Evolutionary conservation across 352 stramenopile species (phyloP), one percentile per base, ranked within the genome.

Genomic region (Phytophthora lateralis): DNA sequence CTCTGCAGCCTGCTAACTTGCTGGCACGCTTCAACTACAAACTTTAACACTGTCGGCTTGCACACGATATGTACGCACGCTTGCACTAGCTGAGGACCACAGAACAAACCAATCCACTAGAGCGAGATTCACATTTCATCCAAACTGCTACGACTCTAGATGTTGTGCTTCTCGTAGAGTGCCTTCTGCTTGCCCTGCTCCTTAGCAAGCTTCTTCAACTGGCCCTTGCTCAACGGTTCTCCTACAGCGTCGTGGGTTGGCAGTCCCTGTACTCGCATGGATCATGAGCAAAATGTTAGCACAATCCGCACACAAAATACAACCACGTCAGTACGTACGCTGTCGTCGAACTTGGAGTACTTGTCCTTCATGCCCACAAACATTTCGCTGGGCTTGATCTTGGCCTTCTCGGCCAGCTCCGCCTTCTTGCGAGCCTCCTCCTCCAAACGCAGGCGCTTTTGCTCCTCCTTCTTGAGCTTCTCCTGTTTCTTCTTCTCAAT

Each of bases 121-220:
- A 44, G 27, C 38, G 17, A 44, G 38, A 44, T 44, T 44, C 38
- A 24, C 38, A 18, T 26, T 26, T 44, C 4, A 44, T 44, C 38
- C 24, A 41, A 48, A 48, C 18, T 48, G 12, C 11, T 32, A 32
- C 42, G 32, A 12, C 3, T 29, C 42, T 32, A 48, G 42, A 78
- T 69, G 58, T 69, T 74, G 60, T 88, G 71, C 73, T 96, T 95
- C 21, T 96, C 84, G 62, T 88, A 95, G 2, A 96, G 73, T 63
- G 94, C 85, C 65, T 96, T 96, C 66, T 99, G 97, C 76, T 99
- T 99, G 43, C 89, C 78, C 71, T 96, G 89, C 45, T 99, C 95
- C 77, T 99, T 99, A 17, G 86, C 79, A 50, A 99, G 82, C 75
- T 99, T 99, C 80, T 99, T 99, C 48, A 92, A 76, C 27, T 88